Conservation (phyloP, 1,139 yeast genomes). For the Yamadazyma taylorii region DNA sequence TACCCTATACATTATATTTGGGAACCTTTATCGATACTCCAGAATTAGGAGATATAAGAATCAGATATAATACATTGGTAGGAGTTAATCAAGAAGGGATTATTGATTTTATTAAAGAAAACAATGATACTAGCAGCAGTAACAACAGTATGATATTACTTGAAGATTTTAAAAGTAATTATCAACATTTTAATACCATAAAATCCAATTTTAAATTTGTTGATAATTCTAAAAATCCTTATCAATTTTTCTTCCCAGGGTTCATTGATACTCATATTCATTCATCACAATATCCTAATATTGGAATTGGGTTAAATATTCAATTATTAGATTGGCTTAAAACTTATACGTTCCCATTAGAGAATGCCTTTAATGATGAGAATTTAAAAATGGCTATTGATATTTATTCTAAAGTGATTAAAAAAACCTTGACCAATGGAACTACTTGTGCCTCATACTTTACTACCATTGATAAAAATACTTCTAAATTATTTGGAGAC, state of each 20-base stretch:
- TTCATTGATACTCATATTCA: constrained; percentile 95
- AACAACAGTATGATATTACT: constrained; percentile 6
- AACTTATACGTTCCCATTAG: constrained; percentile 86
- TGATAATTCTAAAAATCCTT: constrained; percentile 28
- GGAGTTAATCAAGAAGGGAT: constrained; percentile 34
- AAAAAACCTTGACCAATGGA: constrained; percentile 70
- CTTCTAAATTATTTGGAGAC: constrained; percentile 77
- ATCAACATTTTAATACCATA: constrained; percentile 7
- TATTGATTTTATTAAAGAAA: constrained; percentile 29
- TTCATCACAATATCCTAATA: constrained; percentile 95
- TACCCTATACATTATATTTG: constrained; percentile 31
- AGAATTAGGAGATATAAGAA: constrained; percentile 24
- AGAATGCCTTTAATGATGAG: constrained; percentile 43
- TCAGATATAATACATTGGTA: constrained; percentile 29
- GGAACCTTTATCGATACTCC: constrained; percentile 45
- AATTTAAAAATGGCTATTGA: constrained; percentile 53
- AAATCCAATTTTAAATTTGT: constrained; percentile 23
- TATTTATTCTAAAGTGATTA: constrained; percentile 65
- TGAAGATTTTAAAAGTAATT: constrained; percentile 11
- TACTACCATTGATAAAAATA: constrained; percentile 79
- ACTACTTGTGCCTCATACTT: constrained; percentile 92
- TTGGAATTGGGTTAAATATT: constrained; percentile 83
- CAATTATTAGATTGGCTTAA: constrained; percentile 88
- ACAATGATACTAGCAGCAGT: constrained; percentile 7
- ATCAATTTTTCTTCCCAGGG: constrained; percentile 80